Conservation (phyloP, 2,329 filamentous ascomycete genomes). For the Monilinia vaccinii-corymbosi region DNA sequence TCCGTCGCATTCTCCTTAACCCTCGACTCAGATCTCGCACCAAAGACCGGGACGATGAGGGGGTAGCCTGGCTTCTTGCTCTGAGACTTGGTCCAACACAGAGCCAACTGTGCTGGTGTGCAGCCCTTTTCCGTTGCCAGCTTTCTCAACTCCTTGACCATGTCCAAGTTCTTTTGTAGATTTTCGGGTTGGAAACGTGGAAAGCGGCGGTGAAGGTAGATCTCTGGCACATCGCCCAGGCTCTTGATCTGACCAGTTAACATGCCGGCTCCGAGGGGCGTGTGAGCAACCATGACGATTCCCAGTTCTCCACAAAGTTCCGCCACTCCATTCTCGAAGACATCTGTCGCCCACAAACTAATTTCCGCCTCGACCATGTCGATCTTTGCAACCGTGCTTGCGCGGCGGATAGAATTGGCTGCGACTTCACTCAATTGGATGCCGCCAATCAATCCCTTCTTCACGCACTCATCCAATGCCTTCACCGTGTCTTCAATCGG, state of each 20-base stretch:
- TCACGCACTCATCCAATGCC: no score
- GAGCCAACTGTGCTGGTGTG: constrained; percentile 30
- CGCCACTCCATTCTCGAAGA: no score
- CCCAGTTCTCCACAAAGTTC: no score
- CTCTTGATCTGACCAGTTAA: constrained; percentile 42
- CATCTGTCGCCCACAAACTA: no score
- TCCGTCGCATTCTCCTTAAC: constrained; percentile 25
- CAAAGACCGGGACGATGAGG: constrained; percentile 8
- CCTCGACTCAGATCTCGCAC: constrained; percentile 20
- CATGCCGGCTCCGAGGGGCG: constrained; percentile 58
- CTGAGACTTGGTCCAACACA: constrained; percentile 4
- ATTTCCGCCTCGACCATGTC: no score
- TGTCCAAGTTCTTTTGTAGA: constrained; percentile 54
- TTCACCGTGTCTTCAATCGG: no score
- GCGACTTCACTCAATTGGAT: no score
- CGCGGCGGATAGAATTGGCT: no score
- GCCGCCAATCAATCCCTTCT: no score
- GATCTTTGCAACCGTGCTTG: no score
- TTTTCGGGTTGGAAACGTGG: constrained; percentile 54
- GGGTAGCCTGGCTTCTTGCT: constrained; percentile 5
- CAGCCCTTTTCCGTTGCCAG: constrained; percentile 50
- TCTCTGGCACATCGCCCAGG: constrained; percentile 43
- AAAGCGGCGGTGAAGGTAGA: constrained; percentile 39
- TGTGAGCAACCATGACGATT: constrained; percentile 11
- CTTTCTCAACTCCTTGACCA: constrained; percentile 46